Evolutionary conservation across 139 green algal genomes (phyloP).

Genomic region (Chlorella sp.): DNA sequence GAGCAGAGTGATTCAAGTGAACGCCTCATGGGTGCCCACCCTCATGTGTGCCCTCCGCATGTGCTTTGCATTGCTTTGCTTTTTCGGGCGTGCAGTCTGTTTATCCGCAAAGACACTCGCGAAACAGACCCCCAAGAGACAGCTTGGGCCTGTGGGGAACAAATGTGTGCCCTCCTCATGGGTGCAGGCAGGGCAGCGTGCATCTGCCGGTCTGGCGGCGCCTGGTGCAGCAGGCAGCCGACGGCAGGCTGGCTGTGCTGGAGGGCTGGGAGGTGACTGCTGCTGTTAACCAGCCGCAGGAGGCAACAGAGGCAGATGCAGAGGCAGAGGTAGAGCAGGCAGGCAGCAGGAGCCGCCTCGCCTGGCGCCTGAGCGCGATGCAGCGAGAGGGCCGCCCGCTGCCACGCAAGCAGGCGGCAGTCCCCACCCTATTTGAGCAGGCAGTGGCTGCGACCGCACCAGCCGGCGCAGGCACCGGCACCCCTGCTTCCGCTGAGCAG

Average conservation of each 20-base stretch:
- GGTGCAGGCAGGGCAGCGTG: conserved; percentile 34
- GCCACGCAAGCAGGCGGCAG: background rate
- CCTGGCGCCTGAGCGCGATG: background rate
- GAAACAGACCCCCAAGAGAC: too few relatives aligned
- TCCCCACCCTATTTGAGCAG: conserved; percentile 6
- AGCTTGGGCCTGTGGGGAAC: too few relatives aligned
- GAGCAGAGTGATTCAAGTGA: too few relatives aligned
- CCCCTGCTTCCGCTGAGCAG: background rate
- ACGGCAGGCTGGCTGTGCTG: conserved; percentile 17
- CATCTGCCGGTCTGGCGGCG: conserved; percentile 24
- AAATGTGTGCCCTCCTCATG: background rate
- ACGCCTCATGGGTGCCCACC: too few relatives aligned
- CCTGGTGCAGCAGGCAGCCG: background rate
- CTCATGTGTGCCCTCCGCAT: too few relatives aligned
- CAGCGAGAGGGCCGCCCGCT: background rate
- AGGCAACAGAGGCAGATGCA: background rate
- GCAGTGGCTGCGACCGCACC: background rate
- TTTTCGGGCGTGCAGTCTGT: too few relatives aligned
- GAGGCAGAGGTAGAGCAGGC: background rate
- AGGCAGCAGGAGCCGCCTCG: background rate
- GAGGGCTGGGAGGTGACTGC: conserved; percentile 23
- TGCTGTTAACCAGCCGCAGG: background rate
- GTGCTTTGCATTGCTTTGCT: too few relatives aligned
- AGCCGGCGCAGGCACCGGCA: background rate
- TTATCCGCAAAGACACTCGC: too few relatives aligned